Evolutionary conservation across 345 rosid species (phyloP), one percentile per base, ranked within the genome.

Genomic region (Anastatica hierochuntica): DNA sequence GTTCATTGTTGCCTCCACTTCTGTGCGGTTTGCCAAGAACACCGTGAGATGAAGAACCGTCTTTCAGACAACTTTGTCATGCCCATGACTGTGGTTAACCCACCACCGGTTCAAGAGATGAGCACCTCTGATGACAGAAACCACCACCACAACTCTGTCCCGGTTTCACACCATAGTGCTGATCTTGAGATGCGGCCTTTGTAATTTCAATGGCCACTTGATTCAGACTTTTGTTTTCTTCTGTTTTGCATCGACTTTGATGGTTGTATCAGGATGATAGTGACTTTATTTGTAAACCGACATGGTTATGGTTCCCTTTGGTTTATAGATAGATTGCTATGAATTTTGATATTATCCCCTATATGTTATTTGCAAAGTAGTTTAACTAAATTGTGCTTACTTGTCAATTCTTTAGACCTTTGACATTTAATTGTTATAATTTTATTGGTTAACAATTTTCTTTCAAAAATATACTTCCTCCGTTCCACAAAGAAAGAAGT

Each of bases 91-190:
- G 60, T 92, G 1, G 82, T 92, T 72, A 84, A 84, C 50, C 90
- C 98, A 26, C 94, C 98, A 11, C 90, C 82, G 4, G 78, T 79
- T 68, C 98, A 87, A 58, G 86, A 87, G 73, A 88, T 88, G 96
- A 80, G 55, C 53, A 62, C 89, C 19, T 67, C 72, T 17, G 23
- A 10, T 37, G 48, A 53, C 12, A 41, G 58, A 4, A 23, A 36
- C 33, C 15, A 49, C 8, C 14, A 31, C 57, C 48, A 33, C 8
- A 4, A 29, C 60, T 37, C 64, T 30, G 56, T 59, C 2, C 71
- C 71, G 2, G 60, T 59, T 0, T 59, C 71, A 31, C 71, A 38
- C 37, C 62, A 46, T 47, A 54, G 56, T 56, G 44, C 66, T 23
- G 62, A 53, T 54, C 66, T 60, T 16, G 71, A 67, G 50, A 67